Conservation (phyloP, 2,329 filamentous ascomycete genomes). For the Fusarium caatingaense region DNA sequence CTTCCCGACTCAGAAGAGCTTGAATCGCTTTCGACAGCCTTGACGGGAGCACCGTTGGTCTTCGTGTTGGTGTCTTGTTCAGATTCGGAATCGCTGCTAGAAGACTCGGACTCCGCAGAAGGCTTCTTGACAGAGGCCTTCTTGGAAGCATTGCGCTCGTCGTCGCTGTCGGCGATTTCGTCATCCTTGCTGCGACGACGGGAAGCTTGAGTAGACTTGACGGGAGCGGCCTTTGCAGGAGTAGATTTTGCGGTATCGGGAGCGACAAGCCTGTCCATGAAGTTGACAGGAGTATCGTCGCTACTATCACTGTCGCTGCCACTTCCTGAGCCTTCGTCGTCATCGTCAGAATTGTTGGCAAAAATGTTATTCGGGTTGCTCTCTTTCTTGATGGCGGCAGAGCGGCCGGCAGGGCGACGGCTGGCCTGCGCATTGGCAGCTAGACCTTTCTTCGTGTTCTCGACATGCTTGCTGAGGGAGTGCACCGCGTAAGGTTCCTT, state of each 20-base stretch:
- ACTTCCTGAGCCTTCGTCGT: slow-evolving; percentile 48
- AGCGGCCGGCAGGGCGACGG: slow-evolving; percentile 43
- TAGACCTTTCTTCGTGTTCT: slow-evolving; percentile 52
- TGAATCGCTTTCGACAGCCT: slow-evolving; percentile 39
- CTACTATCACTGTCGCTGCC: slow-evolving; percentile 43
- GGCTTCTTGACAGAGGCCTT: slow-evolving; percentile 34
- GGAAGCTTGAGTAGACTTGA: slow-evolving; percentile 31
- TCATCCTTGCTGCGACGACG: slow-evolving; percentile 50
- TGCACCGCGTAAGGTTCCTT: slow-evolving; percentile 52
- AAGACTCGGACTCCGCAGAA: slow-evolving; percentile 25
- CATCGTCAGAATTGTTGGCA: slow-evolving; percentile 47
- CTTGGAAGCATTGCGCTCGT: slow-evolving; percentile 49
- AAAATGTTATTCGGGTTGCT: slow-evolving; percentile 47
- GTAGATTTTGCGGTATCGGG: slow-evolving; percentile 32
- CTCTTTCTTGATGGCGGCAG: slow-evolving; percentile 50
- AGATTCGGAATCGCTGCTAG: slow-evolving; percentile 48
- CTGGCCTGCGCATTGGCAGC: slow-evolving; percentile 51
- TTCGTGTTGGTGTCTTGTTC: slow-evolving; percentile 39
- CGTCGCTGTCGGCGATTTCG: slow-evolving; percentile 58
- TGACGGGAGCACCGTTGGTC: slow-evolving; percentile 33
- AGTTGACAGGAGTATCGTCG: slow-evolving; percentile 39
- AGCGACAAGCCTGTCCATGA: slow-evolving; percentile 50
- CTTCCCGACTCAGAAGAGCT: slow-evolving; percentile 46
- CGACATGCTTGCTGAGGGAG: slow-evolving; percentile 54
- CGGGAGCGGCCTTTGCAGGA: slow-evolving; percentile 15